Conservation (phyloP, 73 alveolate species). For the Blepharisma stoltei region DNA sequence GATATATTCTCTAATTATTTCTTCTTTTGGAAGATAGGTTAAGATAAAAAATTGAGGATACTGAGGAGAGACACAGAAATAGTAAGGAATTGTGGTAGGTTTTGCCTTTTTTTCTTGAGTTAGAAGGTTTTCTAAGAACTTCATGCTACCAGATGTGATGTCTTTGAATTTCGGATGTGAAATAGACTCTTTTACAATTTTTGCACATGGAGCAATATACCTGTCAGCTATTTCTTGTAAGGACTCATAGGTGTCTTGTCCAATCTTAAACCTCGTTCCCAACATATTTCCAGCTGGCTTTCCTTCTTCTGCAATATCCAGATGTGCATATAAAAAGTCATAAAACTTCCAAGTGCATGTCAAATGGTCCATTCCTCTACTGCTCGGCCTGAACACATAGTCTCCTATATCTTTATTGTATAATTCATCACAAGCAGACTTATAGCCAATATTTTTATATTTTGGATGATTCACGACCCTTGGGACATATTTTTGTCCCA, state of each 20-base stretch:
- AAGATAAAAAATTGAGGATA: slow-evolving; percentile 84
- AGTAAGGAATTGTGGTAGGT: slow-evolving; percentile 76
- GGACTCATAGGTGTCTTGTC: slow-evolving; percentile 70
- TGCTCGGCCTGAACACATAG: slow-evolving; percentile 81
- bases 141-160: slow-evolving; percentile 30
- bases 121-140: slow-evolving; percentile 59
- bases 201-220: slow-evolving; percentile 79
- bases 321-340: slow-evolving; percentile 69
- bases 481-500: slow-evolving; percentile 46
- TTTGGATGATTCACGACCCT: slow-evolving; percentile 82
- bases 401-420: slow-evolving; percentile 82
- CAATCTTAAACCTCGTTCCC: slow-evolving; percentile 65
- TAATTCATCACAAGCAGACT: slow-evolving; percentile 63
- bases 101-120: slow-evolving; percentile 68
- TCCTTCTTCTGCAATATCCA: slow-evolving; percentile 78
- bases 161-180: slow-evolving; percentile 52
- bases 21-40: slow-evolving; percentile 77
- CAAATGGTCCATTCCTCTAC: slow-evolving; percentile 73
- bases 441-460: slow-evolving; percentile 70
- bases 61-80: slow-evolving; percentile 73
- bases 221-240: slow-evolving; percentile 83
- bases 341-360: slow-evolving; percentile 89
- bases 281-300: slow-evolving; percentile 71
- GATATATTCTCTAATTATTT: slow-evolving; percentile 71
- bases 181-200: slow-evolving; percentile 58